Evolutionary conservation across 768 basidiomycete genomes (phyloP).

Genomic region (Tricholomella constricta): DNA sequence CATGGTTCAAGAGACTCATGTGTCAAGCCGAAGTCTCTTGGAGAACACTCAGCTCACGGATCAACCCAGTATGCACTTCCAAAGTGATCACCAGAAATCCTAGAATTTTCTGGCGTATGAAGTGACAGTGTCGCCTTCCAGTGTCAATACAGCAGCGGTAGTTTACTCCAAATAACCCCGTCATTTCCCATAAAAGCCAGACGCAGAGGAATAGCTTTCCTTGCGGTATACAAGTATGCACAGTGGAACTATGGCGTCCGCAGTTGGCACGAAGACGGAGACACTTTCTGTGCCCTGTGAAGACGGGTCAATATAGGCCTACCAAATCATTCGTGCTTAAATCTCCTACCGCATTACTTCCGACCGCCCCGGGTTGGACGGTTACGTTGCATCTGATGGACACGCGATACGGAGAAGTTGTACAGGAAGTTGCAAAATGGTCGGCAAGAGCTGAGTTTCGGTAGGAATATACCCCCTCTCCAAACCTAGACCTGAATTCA

Average conservation of each 20-base stretch:
- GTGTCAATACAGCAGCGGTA: too few species aligned
- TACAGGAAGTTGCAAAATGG: constrained; percentile 61
- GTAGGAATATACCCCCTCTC: constrained; percentile 66
- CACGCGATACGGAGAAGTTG: constrained; percentile 66
- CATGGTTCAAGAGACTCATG: too few species aligned
- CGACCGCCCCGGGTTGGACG: constrained; percentile 37
- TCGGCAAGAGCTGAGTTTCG: constrained; percentile 63
- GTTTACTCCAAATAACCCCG: too few species aligned
- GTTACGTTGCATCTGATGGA: constrained; percentile 61
- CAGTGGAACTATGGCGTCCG: constrained; percentile 59
- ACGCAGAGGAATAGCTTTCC: too few species aligned
- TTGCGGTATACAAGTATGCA: constrained; percentile 62
- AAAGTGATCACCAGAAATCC: too few species aligned
- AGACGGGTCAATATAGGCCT: constrained; percentile 17
- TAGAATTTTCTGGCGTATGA: too few species aligned
- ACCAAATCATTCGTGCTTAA: not conserved
- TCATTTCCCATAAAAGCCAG: too few species aligned
- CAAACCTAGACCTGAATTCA: constrained; percentile 44
- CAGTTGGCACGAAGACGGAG: constrained; percentile 51
- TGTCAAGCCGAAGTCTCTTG: too few species aligned
- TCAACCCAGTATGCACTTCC: too few species aligned
- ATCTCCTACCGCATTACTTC: constrained; percentile 15
- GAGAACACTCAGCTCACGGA: too few species aligned
- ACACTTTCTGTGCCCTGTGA: constrained; percentile 48
- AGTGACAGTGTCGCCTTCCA: too few species aligned